Evolutionary conservation across 176 grass and related monocot species (phyloP), one percentile per base, ranked within the genome.

Genomic region (Avena insularis): DNA sequence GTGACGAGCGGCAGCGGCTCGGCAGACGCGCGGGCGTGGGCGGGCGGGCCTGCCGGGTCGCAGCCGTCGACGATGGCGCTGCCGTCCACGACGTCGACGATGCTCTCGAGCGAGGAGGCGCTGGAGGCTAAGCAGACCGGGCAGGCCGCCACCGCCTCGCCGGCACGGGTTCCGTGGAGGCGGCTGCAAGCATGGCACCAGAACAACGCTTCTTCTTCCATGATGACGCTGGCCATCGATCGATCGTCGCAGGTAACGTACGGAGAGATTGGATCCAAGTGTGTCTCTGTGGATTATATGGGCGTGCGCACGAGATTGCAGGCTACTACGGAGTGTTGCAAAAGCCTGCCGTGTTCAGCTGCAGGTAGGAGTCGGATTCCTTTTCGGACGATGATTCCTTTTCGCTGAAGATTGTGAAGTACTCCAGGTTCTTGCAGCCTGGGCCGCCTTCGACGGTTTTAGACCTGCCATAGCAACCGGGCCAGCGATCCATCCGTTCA

Each of bases 111-210:
- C 33, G 47, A 46, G 9, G 9, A 43, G 17, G 8, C 11, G 19
- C 14, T 3, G 17, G 81, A 13, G 14, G 1, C 13, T 3, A 40
- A 17, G 82, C 87, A 85, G 23, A 19, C 11, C 4, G 57, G 25
- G 23, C 47, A 75, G 47, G 56, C 58, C 1, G 58, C 15, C 29
- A 74, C 17, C 3, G 45, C 46, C 8, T 27, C 78, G 78, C 5
- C 27, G 2, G 45, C 43, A 27, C 68, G 0, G 20, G n/a, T 25
- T 17, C 6, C 43, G 31, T 54, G 15, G 35, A 82, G 79, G 58
- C 59, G 70, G 29, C n/a, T 82, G 71, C 86, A 88, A 6, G 13
- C 14, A 8, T 56, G 6, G 48, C 86, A 88, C 79, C 79, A 88
- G n/a, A 88, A 15, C 48, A 21, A 1, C 7, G 10, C 36, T 49